Base-by-base conservation (phyloP, 108 stramenopile genomes). In the Schizochytrium sp. region DNA sequence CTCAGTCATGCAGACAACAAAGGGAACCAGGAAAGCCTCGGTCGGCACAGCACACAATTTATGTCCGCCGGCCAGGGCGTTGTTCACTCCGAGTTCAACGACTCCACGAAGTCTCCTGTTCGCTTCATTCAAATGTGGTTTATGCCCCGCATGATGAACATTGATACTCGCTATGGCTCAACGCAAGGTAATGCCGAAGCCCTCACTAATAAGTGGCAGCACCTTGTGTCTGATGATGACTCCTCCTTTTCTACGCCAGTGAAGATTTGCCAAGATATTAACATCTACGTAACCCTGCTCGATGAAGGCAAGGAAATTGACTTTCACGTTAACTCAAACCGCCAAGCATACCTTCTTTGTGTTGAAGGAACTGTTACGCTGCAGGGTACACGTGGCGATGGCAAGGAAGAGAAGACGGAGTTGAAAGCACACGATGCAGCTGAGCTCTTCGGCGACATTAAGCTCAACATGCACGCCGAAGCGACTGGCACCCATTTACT, bases 91-190 rank as follows among this genome's bases (percentile, higher is more conserved):
- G 96, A 96, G 91, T 90, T 88, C 64, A 96, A 96, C 90, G 58
- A 89, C 44, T 88, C 92, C 53, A 94, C 92, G 44, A 91, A 38
- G 45, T 46, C 88, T 76, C 95, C 94, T 2, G 87, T 96, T 59
- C 73, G 95, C 41, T 96, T 96, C 91, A 95, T 96, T 72, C 95
- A 96, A 88, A 95, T 94, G 55, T 96, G 96, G 96, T 94, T 96
- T 73, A 87, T 91, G 3, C 95, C 95, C 7, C 72, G 91, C 55
- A 53, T 56, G 45, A 61, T 45, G 56, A 95, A 94, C 8, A 88
- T 96, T 40, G 59, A 69, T n/a, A 95, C 95, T 1, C 93, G 91
- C 61, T 96, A 96, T 90, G 96, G 95, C 46, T 94, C 94, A 3
- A 89, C 72, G 72, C 60, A 87, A 58, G 91, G 90, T n/a, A 61